These are phyloP conservation scores for Tetrapyrgos nigripes DNA, from an alignment of 1,284 basidiomycete species.

Conservation along the genomic window DNA sequence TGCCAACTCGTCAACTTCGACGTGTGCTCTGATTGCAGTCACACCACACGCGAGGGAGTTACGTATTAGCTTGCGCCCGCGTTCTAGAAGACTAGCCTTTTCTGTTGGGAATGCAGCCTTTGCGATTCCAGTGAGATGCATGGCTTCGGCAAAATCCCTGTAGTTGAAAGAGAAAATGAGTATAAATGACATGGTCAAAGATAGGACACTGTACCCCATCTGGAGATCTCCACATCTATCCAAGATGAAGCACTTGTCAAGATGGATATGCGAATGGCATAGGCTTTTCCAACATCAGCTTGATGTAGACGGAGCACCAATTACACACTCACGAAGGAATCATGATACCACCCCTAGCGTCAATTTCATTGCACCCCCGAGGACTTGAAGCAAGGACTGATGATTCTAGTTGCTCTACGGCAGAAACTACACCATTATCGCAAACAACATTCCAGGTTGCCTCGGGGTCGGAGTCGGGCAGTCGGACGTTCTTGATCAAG, in stretches of 20 bases:
- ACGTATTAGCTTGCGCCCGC: conserved; percentile 58
- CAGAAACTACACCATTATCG: conserved; percentile 33
- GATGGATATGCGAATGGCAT: conserved; percentile 69
- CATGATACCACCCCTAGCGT: conserved; percentile 54
- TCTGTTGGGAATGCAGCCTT: conserved; percentile 54
- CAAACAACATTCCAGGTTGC: conserved; percentile 42
- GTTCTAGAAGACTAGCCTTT: conserved; percentile 51
- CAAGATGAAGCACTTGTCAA: conserved; percentile 73
- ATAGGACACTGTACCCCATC: conserved; percentile 49
- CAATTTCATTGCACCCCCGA: conserved; percentile 28
- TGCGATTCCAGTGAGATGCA: conserved; percentile 54
- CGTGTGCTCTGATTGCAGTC: conserved; percentile 69
- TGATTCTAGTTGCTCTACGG: background rate
- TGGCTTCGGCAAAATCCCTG: conserved; percentile 64
- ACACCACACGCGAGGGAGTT: conserved; percentile 66
- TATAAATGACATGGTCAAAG: background rate
- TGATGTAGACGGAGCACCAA: background rate
- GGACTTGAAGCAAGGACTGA: background rate
- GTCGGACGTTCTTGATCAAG: conserved; percentile 39
- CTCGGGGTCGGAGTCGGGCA: conserved; percentile 33
- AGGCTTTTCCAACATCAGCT: conserved; percentile 41
- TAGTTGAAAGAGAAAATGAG: conserved; percentile 9
- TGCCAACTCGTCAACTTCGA: conserved; percentile 66
- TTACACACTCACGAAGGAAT: conserved; percentile 56
- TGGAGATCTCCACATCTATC: conserved; percentile 55